Conservation (phyloP, 2,329 filamentous ascomycete genomes). For the Fusarium sp. region DNA sequence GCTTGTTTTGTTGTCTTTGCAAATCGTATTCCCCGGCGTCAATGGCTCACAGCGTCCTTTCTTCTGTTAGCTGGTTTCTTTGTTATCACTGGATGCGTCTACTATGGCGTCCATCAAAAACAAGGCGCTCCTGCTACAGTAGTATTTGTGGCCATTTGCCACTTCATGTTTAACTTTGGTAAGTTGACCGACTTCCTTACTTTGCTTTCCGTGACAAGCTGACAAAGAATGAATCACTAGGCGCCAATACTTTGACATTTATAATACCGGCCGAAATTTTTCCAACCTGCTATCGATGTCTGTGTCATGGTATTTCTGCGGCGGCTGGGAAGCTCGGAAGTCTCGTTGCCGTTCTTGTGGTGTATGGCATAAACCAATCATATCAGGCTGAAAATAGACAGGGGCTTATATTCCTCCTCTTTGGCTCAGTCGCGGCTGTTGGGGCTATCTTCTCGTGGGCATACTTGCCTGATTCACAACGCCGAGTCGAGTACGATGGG, state of each 20-base stretch:
- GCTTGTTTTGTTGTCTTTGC: constrained; percentile 61
- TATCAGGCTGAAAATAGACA: constrained; percentile 58
- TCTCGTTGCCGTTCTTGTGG: constrained; percentile 63
- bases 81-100: constrained; percentile 62
- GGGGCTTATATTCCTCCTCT: constrained; percentile 63
- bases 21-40: constrained; percentile 60
- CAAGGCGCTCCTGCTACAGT: constrained; percentile 59
- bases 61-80: constrained; percentile 60
- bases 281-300: constrained; percentile 71
- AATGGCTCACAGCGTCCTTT: constrained; percentile 64
- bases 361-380: constrained; percentile 61
- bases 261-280: constrained; percentile 74
- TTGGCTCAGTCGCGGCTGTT: constrained; percentile 61
- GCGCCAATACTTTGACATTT: constrained; percentile 72
- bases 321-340: constrained; percentile 70
- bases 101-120: constrained; percentile 60
- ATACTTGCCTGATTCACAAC: constrained; percentile 62
- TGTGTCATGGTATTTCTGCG: constrained; percentile 71
- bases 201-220: neutral
- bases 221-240: constrained; percentile 43
- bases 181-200: constrained; percentile 23
- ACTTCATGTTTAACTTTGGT: constrained; percentile 68
- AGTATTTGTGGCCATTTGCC: constrained; percentile 63
- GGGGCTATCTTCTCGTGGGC: constrained; percentile 65
- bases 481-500: constrained; percentile 53